Percentiles rank a stretch among this genome's conserved stretches.
Conservation (phyloP, 1,284 basidiomycete species). For the Calocybe gambosa region DNA sequence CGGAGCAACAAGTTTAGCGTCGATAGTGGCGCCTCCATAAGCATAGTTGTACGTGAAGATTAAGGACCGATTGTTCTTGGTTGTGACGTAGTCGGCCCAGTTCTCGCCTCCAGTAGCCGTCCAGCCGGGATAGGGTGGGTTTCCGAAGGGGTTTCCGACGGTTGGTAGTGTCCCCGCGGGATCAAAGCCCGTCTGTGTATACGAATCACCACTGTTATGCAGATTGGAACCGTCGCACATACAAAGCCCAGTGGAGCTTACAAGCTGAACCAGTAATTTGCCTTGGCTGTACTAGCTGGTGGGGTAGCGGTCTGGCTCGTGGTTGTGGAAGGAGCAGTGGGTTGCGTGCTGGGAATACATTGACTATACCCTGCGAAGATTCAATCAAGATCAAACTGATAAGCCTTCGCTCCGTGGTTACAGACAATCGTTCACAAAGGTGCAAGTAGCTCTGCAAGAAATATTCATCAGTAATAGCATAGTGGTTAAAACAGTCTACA, state of each 20-base stretch:
- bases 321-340: slow-evolving; percentile 11
- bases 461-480: background rate
- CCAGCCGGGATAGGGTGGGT: slow-evolving; percentile 52
- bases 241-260: slow-evolving; percentile 19
- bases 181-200: slow-evolving; percentile 49
- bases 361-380: slow-evolving; percentile 35
- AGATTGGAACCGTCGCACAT: background rate
- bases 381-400: background rate
- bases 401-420: background rate
- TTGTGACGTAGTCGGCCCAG: slow-evolving; percentile 50
- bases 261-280: slow-evolving; percentile 49
- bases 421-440: slow-evolving; percentile 33
- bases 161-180: slow-evolving; percentile 35
- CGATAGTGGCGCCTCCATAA: slow-evolving; percentile 55
- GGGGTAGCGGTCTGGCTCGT: slow-evolving; percentile 10
- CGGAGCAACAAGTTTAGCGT: slow-evolving; percentile 44
- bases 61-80: slow-evolving; percentile 44
- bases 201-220: slow-evolving; percentile 46
- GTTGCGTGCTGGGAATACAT: slow-evolving; percentile 30
- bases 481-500: background rate
- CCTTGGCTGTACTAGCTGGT: slow-evolving; percentile 14
- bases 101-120: slow-evolving; percentile 53
- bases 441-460: slow-evolving; percentile 26
- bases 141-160: slow-evolving; percentile 48
- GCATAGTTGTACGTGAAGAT: slow-evolving; percentile 56